Base-by-base conservation (phyloP, 2,329 filamentous ascomycete genomes). In the Alternaria metachromatica region DNA sequence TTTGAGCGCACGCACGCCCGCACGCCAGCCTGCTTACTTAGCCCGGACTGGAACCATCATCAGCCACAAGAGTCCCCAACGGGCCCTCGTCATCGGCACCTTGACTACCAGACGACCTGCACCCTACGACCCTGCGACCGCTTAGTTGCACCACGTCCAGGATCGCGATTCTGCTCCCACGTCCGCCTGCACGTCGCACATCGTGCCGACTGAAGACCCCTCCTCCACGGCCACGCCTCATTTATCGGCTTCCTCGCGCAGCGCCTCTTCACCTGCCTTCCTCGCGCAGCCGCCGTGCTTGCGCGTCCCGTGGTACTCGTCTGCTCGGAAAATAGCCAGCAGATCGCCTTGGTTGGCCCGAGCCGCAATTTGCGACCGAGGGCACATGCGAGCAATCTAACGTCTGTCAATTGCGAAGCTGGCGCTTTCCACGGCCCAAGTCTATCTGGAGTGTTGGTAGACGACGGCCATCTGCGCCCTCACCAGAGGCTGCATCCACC, bases 401-500 rank as follows among this genome's bases (percentile, higher is more conserved):
- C 55, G 23, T 54, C 46, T 55, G 62, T 50, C 67, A 59, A 62
- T 65, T 66, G 67, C 70, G 64, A 64, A 67, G 60, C 62, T 70
- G 66, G 59, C 63, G 65, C 66, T 60, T 55, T 60, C 61, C 45
- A 48, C 59, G 49, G 44, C 55, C 48, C 43, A 60, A 20, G 44
- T 60, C 49, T 57, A 45, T 61, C 46, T 65, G 53, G 64, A 65
- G 58, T 60, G 51, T 59, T 60, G 62, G 55, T 55, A 62, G 63
- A 58, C 58, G 41, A 60, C 62, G 44, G 44, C 49, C 54, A 58
- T 53, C 58, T 55, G 61, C 64, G 53, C 37, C 64, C 67, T 57
- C 60, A 63, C 23, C 37, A 11, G 46, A 65, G 54, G 46, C 63
- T 60, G 57, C 64, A 63, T 60, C 49, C 57, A 63, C 65, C 59